Base-by-base conservation (phyloP, 2,329 filamentous ascomycete genomes). In the Cryphonectria japonica region DNA sequence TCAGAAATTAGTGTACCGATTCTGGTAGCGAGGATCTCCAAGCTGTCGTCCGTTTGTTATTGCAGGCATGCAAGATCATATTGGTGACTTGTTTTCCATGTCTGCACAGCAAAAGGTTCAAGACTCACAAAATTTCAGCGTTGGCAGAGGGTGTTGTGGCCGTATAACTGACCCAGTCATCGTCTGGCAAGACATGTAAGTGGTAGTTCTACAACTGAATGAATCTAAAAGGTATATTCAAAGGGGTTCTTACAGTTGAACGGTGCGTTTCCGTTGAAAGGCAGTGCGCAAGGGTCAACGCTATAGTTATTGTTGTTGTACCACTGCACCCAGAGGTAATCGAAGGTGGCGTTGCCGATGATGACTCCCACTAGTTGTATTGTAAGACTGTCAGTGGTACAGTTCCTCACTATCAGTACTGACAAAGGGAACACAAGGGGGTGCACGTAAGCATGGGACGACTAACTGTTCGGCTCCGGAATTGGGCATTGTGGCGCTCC, bases 401-500 rank as follows among this genome's bases (percentile, higher is more conserved):
- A 34, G n/a, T 29, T 3, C 43, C 22, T 26, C 26, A 8, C 13
- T 29, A 57, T 57, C n/a, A 8, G 3, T 29, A 29, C 52, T 14
- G 11, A 29, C 37, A 46, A 26, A 29, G n/a, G 32, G 7, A n/a
- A 22, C 2, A 63, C 1, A 26, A 34, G 34, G 29, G 13, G 2
- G 34, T 34, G 34, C 9, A 37, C 13, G 7, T n/a, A 16, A 52
- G 9, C 29, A 41, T 29, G 19, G 39, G 34, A 32, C 4, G 41
- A 61, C 67, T 64, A 9, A 63, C 67, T 81, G 71, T 84, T 82
- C 1, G 78, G 79, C 67, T 85, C 83, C 0, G 83, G 83, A n/a
- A 84, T 78, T 1, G 80, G 78, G 70, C 83, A 85, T 69, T 85
- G 83, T 0, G 83, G 83, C 4, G 83, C 82, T 6, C 82, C 83